These are phyloP conservation scores for Dioscorea dumetorum DNA, from an alignment of 106 monocot species.

Conservation along the genomic window DNA sequence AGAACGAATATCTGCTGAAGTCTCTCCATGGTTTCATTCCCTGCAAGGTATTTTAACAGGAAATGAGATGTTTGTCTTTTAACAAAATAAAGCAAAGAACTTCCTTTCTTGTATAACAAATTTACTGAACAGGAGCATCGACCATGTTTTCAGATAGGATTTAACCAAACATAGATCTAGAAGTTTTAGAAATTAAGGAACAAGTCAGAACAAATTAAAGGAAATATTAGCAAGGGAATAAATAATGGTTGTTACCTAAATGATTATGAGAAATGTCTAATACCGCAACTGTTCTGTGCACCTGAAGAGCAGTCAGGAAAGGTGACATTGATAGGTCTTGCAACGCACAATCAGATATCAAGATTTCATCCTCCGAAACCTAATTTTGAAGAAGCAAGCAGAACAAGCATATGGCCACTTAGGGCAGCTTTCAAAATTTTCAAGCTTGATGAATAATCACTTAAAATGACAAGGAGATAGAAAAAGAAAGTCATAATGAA, in stretches of 20 bases:
- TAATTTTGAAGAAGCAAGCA: conserved; percentile 10
- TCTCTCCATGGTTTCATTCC: conserved; percentile 89
- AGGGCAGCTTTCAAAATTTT: no score
- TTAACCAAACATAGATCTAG: no score
- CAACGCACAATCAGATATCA: conserved; percentile 69
- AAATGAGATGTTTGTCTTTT: background rate
- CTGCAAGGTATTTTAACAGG: conserved; percentile 23
- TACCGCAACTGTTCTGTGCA: conserved; percentile 65
- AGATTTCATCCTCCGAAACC: conserved; percentile 94
- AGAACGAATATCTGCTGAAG: conserved; percentile 67
- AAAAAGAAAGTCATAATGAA: no score
- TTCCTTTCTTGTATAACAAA: no score
- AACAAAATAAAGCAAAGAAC: no score
- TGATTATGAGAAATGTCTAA: conserved; percentile 88
- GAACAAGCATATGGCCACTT: background rate
- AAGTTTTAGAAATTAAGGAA: no score
- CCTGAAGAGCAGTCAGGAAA: conserved; percentile 72
- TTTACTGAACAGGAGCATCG: no score
- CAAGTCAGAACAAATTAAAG: no score
- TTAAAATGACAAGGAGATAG: no score
- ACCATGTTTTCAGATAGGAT: no score
- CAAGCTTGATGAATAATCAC: no score
- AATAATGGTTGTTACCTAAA: conserved; percentile 39
- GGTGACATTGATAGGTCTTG: conserved; percentile 76
- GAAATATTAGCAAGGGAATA: no score